Percentiles rank a stretch among this genome's conserved stretches.
Evolutionary conservation across 2,329 filamentous ascomycete genomes (phyloP).

Genomic region (Tolypocladium tundrense): DNA sequence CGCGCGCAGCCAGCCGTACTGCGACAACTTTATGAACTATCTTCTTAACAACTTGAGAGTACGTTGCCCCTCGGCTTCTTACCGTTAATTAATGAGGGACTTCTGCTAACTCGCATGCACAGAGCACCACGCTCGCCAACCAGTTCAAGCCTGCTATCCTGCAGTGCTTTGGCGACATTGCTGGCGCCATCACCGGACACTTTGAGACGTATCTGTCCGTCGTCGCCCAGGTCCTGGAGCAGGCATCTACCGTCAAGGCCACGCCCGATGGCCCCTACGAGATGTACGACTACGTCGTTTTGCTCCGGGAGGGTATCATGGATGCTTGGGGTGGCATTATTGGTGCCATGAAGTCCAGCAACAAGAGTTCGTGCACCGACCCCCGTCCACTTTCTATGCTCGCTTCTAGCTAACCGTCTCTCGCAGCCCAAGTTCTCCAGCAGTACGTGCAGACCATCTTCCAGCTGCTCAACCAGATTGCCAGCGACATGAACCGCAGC

Average conservation of each 20-base stretch:
- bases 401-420: not conserved
- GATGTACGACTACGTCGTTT: constrained; percentile 94
- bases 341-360: constrained; percentile 77
- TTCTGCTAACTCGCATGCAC: constrained; percentile 6
- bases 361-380: constrained; percentile 52
- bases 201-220: constrained; percentile 91
- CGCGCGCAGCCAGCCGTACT: constrained; percentile 85
- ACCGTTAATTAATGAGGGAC: too few species aligned
- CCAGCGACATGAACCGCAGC: constrained; percentile 75
- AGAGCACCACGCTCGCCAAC: constrained; percentile 80
- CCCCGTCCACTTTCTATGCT: not conserved
- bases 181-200: constrained; percentile 79
- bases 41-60: constrained; percentile 83
- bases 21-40: constrained; percentile 97
- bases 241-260: constrained; percentile 75
- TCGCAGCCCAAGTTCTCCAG: constrained; percentile 55
- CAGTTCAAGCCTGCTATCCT: constrained; percentile 97
- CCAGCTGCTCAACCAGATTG: constrained; percentile 71
- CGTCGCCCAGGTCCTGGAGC: constrained; percentile 87
- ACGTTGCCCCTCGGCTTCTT: constrained; percentile 18
- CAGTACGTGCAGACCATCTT: constrained; percentile 81
- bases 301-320: constrained; percentile 93
- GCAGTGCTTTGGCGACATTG: constrained; percentile 96
- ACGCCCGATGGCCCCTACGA: constrained; percentile 77
- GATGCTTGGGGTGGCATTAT: constrained; percentile 98